Evolutionary conservation across 805 yeast genomes (phyloP), one percentile per base, ranked within the genome.

Genomic region (Candida ipomoeae): DNA sequence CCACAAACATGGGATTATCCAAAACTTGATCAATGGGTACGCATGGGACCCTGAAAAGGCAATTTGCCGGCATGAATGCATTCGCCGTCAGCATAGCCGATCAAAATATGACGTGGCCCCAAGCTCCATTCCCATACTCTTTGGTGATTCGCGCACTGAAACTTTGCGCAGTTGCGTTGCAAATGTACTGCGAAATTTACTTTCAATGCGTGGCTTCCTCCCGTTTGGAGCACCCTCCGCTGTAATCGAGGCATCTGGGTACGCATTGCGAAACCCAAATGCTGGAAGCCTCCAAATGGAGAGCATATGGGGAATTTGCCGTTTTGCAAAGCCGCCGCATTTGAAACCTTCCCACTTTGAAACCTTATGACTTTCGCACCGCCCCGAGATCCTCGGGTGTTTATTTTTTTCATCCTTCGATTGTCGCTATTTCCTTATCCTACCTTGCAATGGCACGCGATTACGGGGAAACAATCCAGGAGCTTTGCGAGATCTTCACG

Each of bases 401-500:
- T 36, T n/a, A 36, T 15, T 11, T 37, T 18, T 18, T 13, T 6
- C 7, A 6, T 10, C 31, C 14, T 6, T 26, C 13, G 40, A 38
- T 15, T n/a, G 8, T 8, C 18, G 31, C 31, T 21, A 13, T 8
- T 23, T 21, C 18, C 31, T 14, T 14, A 14, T 8, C 13, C 41
- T 14, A 10, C 17, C 41, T 20, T n/a, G 35, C 38, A 11, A 26
- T 23, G 21, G 34, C 43, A 40, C 43, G 43, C 43, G 34, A 29
- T 40, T 3, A 29, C 34, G 43, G 33, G 34, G 33, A 23, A 40
- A 40, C 43, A 26, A 29, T 40, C 34, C 40, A 44, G 46, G 46
- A 23, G 37, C 46, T 35, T 36, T 44, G 46, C 40, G 34, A 44
- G 40, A 44, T 44, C 46, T 44, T 34, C 46, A 44, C 40, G 46